Base-by-base conservation (phyloP, 2,329 filamentous ascomycete species). In the Alternaria solani region DNA sequence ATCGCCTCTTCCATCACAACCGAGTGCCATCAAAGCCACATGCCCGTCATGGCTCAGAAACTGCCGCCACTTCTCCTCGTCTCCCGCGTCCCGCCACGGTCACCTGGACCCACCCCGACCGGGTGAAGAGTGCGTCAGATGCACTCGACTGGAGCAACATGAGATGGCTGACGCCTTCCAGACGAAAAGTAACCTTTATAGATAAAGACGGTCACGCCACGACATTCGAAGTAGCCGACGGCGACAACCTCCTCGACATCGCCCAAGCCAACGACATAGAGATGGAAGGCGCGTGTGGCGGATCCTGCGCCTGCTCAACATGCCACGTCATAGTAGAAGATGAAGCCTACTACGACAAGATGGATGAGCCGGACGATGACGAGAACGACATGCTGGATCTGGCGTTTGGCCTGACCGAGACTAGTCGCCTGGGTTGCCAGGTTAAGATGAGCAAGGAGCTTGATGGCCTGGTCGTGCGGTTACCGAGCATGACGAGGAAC, bases 281-380 rank as follows among this genome's bases (percentile, higher is more conserved):
- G 79, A 98, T 99, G 94, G 95, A 99, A 84, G 94, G 95, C 63
- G 95, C 95, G 12, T 99, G 95, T 75, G 95, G 95, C 68, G 95
- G 93, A 23, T 95, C 92, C 34, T 97, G 93, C 80, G 93, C 93
- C 55, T 97, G 93, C 82, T 95, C 91, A 58, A 97, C 93, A 6
- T 97, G 93, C 82, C 93, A 97, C 81, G 90, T 96, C 57, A 93
- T 97, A 63, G 91, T 97, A 38, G 80, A 87, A 59, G 88, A 91
- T 72, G 87, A 91, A 44, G 86, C 87, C 5, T 86, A 88, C 79
- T 94, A 91, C 81, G 91, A 94, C 68, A 88, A 87, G 80, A 93
- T 94, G 83, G 76, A 78, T 43, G 81, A 83, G 74, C 78, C 80
- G 9, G 80, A 80, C 55, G 82, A 84, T 59, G 81, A 83, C 61